Evolutionary conservation across 176 grass and related monocot species (phyloP), one percentile per base, ranked within the genome.

Genomic region (Aegilops speltoides): DNA sequence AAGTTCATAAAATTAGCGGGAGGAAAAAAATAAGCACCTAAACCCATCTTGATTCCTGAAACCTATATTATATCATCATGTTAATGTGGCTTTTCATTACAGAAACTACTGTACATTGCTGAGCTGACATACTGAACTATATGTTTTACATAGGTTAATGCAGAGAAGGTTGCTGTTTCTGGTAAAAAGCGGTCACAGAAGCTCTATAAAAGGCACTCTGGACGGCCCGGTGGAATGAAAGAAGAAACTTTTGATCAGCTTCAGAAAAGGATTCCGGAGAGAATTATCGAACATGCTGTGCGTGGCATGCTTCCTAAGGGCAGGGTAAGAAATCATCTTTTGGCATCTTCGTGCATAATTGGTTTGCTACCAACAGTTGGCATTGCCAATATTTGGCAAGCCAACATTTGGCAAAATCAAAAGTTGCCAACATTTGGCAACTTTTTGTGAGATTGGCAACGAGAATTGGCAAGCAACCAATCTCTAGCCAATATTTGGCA

Each of bases 241-340:
- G 76, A 80, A 86, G 94, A 99, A 87, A 99, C 94, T 63, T 99
- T 99, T 79, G 97, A 96, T 86, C 97, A 96, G 80, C 93, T 99
- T 91, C 97, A 99, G 83, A 89, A 94, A 89, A 96, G 97, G 78
- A 96, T 99, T 82, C 97, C 94, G 3, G 93, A 96, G 85, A 92
- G 97, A 91, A 99, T 99, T 77, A 89, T 99, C 16, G 97, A 99
- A 72, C 97, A 99, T 32, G 97, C 94, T 79, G 94, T 99, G 15
- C 90, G 92, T 22, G 94, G 97, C 80, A 99, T 99, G 97, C 97
- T 99, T 88, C 97, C 97, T 77, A 99, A 99, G 89, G 97, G 94
- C 68, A 87, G 94, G 85, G 97, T 96, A 91, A 91, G 90, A 24
- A 38, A 75, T 73, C 40, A 37, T 91, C 12, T 85, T 50, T 46